Evolutionary conservation across 2,329 filamentous ascomycete species (phyloP), one percentile per base, ranked within the genome.

Genomic region (Allantophomopsis lycopodina): DNA sequence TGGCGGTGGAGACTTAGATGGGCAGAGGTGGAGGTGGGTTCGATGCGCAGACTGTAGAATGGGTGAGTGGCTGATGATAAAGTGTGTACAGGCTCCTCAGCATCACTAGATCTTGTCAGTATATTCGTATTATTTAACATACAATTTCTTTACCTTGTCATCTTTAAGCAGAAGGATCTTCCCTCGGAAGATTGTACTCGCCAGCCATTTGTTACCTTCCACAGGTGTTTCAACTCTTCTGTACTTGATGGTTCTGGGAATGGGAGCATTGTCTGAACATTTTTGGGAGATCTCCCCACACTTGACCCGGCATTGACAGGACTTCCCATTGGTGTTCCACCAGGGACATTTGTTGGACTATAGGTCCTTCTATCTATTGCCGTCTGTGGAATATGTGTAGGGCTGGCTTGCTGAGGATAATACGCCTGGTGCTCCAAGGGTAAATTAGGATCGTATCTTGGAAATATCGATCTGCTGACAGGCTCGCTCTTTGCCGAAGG

Each of bases 141-240:
- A 4, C n/a, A 14, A 5, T 38, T 17, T 4, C 11, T 15, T 15
- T 17, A 30, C n/a, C 36, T 65, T 1, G 64, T 61, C 55, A 79
- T 57, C 46, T 66, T 69, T 51, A 80, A 59, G 53, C 72, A 76
- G 57, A 69, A 80, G 17, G 68, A 65, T 16, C 70, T 62, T 5
- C 73, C 74, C 51, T 79, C 73, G 3, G 67, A 65, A 1, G 64
- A 55, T 0, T 75, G 69, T 2, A 77, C 78, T 50, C 73, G 68
- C 75, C 75, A 83, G 11, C 79, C 80, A 52, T 83, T 83, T 43
- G 73, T 65, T 0, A 76, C 76, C 49, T 80, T 74, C 79, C 79
- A 84, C 7, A 81, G 66, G 38, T 68, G 67, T 46, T 72, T 72
- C 30, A 83, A 66, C 45, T 82, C 69, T 35, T 78, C 72, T 1